Evolutionary conservation across 805 yeast genomes (phyloP), one percentile per base, ranked within the genome.

Genomic region (Candida taoyuanica): DNA sequence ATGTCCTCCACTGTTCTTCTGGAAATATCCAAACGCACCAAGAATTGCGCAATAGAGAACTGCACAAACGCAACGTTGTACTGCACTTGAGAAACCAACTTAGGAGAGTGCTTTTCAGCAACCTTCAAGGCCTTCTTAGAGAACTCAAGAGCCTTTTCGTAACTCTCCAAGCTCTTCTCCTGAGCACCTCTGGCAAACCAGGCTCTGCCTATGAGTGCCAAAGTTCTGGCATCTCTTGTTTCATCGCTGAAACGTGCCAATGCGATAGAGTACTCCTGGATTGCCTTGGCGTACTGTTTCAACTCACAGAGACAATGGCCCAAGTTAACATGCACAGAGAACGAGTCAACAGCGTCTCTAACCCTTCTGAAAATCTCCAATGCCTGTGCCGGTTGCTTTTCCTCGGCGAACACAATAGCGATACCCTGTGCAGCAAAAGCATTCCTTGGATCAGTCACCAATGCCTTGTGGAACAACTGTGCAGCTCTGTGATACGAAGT

Each of bases 391-490:
- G 76, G 64, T 49, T 85, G 80, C 48, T 81, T 80, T 53, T 80
- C 81, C 53, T 91, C 97, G 9, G 95, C 94, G 59, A 87, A 84
- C 5, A 88, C 78, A 39, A 93, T 87, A 1, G 97, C 98, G 45
- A 93, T 71, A 39, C 99, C 99, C 62, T 93, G 98, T 1, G 98
- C 98, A 5, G 98, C 99, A 65, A 81, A 93, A 1, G 89, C 91
- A 57, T 91, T 86, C 49, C 73, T 70, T 3, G 89, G 77, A 63
- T 93, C 98, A 20, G 88, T 63, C 35, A 84, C 80, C 37, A 93
- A 65, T 2, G 87, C 96, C 63, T 93, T 93, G 53, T 87, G 85
- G 59, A 78, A 91, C 42, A 93, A 68, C 62, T 91, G 97, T 12
- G 89, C 83, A n/a, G 96, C 96, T 60, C 95, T 78, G 31, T 81